Conservation (phyloP, 2,329 filamentous ascomycete species). For the Graphilbum sp. region DNA sequence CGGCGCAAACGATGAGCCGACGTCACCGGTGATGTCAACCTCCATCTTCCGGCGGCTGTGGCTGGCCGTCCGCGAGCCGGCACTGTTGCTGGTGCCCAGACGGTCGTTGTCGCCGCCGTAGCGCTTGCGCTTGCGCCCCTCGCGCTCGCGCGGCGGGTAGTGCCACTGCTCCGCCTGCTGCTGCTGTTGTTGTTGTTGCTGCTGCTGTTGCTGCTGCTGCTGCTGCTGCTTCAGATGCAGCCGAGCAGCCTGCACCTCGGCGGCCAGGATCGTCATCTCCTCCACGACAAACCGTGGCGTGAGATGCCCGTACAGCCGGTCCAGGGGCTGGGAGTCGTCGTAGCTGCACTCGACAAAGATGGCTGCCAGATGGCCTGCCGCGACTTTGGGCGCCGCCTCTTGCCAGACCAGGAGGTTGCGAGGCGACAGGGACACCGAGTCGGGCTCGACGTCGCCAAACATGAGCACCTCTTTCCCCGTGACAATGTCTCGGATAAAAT, state of each 20-base stretch:
- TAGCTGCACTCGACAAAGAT: conserved; percentile 97
- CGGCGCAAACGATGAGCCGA: neutral
- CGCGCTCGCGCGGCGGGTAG: conserved; percentile 9
- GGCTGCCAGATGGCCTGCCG: conserved; percentile 50
- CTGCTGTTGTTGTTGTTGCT: too few species aligned
- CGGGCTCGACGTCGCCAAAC: conserved; percentile 91
- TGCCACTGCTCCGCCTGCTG: neutral
- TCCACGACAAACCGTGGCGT: conserved; percentile 68
- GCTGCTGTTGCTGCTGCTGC: neutral
- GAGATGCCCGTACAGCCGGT: conserved; percentile 74
- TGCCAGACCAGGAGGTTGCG: conserved; percentile 74
- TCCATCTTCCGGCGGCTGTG: conserved; percentile 7
- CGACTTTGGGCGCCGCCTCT: conserved; percentile 76
- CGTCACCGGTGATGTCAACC: neutral
- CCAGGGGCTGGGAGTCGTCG: conserved; percentile 61
- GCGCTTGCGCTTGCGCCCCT: conserved; percentile 51
- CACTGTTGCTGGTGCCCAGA: neutral
- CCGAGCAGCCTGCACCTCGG: conserved; percentile 45
- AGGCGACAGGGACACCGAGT: conserved; percentile 65
- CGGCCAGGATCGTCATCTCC: conserved; percentile 58
- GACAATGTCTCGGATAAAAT: conserved; percentile 67
- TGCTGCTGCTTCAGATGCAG: conserved; percentile 10
- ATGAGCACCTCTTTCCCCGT: conserved; percentile 70
- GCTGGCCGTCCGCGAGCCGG: conserved; percentile 3
- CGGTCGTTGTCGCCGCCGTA: conserved; percentile 19